These are phyloP conservation scores for Penicillium frequentans DNA, from an alignment of 2,329 filamentous ascomycete species.

Conservation along the genomic window DNA sequence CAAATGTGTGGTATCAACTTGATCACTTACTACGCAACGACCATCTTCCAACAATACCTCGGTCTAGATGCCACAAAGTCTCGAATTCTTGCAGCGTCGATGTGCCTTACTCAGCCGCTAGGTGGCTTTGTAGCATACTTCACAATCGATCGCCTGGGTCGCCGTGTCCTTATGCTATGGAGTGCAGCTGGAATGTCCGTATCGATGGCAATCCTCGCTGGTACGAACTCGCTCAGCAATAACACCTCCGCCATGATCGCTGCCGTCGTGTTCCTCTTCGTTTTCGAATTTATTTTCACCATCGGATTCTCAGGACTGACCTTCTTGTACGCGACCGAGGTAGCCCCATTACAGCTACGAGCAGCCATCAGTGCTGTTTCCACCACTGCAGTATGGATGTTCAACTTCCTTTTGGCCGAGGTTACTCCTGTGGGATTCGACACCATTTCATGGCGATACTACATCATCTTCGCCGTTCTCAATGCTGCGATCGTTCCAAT, in stretches of 20 bases:
- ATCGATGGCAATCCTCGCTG: slow-evolving; percentile 44
- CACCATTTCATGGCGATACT: slow-evolving; percentile 50
- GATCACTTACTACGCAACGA: slow-evolving; percentile 38
- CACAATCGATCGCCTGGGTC: slow-evolving; percentile 45
- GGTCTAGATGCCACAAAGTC: slow-evolving; percentile 21
- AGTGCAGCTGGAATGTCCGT: slow-evolving; percentile 29
- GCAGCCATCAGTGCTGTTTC: slow-evolving; percentile 50
- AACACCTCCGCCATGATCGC: slow-evolving; percentile 52
- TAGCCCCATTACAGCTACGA: slow-evolving; percentile 45
- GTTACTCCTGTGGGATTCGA: slow-evolving; percentile 40
- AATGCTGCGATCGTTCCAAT: slow-evolving; percentile 34
- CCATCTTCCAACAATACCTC: slow-evolving; percentile 37
- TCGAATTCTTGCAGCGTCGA: slow-evolving; percentile 31
- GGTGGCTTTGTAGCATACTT: slow-evolving; percentile 48
- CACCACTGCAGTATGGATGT: slow-evolving; percentile 46
- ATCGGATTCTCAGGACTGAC: slow-evolving; percentile 61
- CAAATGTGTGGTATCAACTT: slow-evolving; percentile 41
- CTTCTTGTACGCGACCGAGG: slow-evolving; percentile 61
- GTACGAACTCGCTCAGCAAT: slow-evolving; percentile 47
- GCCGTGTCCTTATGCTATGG: slow-evolving; percentile 36
- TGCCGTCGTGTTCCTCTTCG: slow-evolving; percentile 58
- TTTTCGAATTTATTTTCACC: slow-evolving; percentile 62
- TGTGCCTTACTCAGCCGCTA: slow-evolving; percentile 33
- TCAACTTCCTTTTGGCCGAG: slow-evolving; percentile 40
- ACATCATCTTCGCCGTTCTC: slow-evolving; percentile 46